Conservation (phyloP, 2,329 filamentous ascomycete genomes). For the Beauveria sp. region DNA sequence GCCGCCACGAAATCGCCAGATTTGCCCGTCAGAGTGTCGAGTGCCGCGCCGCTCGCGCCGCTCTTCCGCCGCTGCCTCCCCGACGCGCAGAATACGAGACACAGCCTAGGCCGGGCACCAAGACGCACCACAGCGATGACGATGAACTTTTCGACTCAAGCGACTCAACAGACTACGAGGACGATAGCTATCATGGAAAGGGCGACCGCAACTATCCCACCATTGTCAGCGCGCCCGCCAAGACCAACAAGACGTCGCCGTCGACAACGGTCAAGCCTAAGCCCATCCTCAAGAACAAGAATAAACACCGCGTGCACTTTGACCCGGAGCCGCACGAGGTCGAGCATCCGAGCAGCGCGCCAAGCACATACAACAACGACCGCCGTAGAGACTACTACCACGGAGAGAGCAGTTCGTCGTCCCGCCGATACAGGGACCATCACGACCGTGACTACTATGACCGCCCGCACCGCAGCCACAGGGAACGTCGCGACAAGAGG, state of each 20-base stretch:
- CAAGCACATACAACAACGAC: constrained; percentile 24
- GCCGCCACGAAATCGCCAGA: constrained; percentile 42
- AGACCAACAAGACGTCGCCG: constrained; percentile 25
- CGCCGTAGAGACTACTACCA: constrained; percentile 19
- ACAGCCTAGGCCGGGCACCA: constrained; percentile 21
- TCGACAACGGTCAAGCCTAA: constrained; percentile 37
- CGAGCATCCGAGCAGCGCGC: constrained; percentile 21
- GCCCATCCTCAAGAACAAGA: constrained; percentile 54
- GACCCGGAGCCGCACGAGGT: constrained; percentile 41
- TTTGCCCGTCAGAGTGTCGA: constrained; percentile 43
- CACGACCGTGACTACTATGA: constrained; percentile 15
- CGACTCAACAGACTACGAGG: constrained; percentile 25
- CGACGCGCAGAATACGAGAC: constrained; percentile 7
- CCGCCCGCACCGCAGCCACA: constrained; percentile 24
- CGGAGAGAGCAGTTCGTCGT: constrained; percentile 17
- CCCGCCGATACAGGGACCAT: constrained; percentile 17
- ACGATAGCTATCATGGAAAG: constrained; percentile 23
- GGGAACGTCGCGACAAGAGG: constrained; percentile 25
- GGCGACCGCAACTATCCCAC: constrained; percentile 26
- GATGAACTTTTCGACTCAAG: constrained; percentile 23
- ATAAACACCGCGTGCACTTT: constrained; percentile 49
- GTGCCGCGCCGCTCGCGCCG: constrained; percentile 33
- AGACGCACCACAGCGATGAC: constrained; percentile 24
- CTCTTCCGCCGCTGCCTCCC: not conserved
- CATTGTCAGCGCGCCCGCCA: constrained; percentile 29